Conservation (phyloP, 768 basidiomycete species). For the Russula vinacea region DNA sequence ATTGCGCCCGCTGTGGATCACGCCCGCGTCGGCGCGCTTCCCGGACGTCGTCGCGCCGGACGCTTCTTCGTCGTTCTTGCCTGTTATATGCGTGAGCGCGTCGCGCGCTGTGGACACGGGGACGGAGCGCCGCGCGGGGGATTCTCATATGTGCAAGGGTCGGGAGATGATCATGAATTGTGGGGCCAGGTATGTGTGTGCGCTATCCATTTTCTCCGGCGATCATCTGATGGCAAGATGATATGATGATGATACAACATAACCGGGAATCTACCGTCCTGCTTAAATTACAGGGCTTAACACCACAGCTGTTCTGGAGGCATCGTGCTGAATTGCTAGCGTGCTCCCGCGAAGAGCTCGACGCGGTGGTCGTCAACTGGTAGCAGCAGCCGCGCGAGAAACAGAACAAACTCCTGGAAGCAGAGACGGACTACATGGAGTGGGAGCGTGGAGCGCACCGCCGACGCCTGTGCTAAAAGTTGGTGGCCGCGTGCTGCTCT, state of each 20-base stretch:
- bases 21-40: constrained; percentile 59
- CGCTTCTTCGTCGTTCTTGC: constrained; percentile 45
- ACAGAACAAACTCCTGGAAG: background rate
- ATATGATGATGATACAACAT: background rate
- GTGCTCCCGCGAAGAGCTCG: constrained; percentile 49
- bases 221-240: background rate
- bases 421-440: background rate
- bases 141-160: constrained; percentile 88
- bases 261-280: background rate
- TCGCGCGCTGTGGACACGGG: constrained; percentile 66
- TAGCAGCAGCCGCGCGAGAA: constrained; percentile 16
- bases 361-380: constrained; percentile 41
- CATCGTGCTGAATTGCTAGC: constrained; percentile 49
- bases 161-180: constrained; percentile 91
- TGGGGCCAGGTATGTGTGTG: constrained; percentile 68
- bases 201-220: constrained; percentile 21
- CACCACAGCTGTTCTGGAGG: constrained; percentile 68
- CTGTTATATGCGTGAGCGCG: constrained; percentile 83
- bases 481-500: constrained; percentile 44
- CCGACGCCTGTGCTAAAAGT: constrained; percentile 40
- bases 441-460: constrained; percentile 17
- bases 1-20: constrained; percentile 85
- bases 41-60: constrained; percentile 41
- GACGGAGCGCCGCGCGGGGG: constrained; percentile 59
- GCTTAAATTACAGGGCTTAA: constrained; percentile 58